Conservation (phyloP, 202 grass and related monocot species). For the Hordeum pubiflorum region DNA sequence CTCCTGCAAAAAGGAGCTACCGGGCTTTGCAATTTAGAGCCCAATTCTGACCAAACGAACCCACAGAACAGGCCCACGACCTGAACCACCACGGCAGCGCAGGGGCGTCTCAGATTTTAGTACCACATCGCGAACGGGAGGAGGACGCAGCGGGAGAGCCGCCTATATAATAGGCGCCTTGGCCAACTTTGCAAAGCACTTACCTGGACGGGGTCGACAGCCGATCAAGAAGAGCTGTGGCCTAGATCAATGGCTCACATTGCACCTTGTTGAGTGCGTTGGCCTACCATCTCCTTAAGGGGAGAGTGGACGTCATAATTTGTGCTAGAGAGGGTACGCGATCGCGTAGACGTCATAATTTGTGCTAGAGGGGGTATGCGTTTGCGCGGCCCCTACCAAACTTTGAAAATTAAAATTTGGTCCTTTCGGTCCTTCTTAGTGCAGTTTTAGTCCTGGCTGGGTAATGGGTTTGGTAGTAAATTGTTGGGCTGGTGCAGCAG, state of each 20-base stretch:
- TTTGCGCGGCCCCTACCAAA: constrained; percentile 42
- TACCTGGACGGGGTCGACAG: not conserved
- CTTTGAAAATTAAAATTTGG: not conserved
- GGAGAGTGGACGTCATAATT: constrained; percentile 67
- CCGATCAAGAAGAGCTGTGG: not conserved
- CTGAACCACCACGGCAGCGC: too few species aligned
- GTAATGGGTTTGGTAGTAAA: too few species aligned
- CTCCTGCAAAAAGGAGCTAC: too few species aligned
- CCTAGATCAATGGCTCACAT: not conserved
- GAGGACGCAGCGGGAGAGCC: not conserved
- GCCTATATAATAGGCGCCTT: not conserved
- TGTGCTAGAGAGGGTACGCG: constrained; percentile 42
- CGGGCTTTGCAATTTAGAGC: not conserved
- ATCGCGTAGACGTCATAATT: constrained; percentile 50
- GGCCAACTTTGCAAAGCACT: not conserved
- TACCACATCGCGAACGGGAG: not conserved
- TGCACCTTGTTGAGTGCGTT: not conserved
- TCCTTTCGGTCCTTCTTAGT: not conserved
- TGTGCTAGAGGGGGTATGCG: constrained; percentile 53
- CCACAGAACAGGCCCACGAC: not conserved
- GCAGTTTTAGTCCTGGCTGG: too few species aligned
- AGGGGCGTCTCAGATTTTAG: not conserved
- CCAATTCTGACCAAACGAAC: not conserved
- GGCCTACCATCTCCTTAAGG: not conserved
- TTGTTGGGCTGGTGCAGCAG: too few species aligned